Evolutionary conservation across 257 asterid species (phyloP).

Genomic region (Eustoma russellianum): DNA sequence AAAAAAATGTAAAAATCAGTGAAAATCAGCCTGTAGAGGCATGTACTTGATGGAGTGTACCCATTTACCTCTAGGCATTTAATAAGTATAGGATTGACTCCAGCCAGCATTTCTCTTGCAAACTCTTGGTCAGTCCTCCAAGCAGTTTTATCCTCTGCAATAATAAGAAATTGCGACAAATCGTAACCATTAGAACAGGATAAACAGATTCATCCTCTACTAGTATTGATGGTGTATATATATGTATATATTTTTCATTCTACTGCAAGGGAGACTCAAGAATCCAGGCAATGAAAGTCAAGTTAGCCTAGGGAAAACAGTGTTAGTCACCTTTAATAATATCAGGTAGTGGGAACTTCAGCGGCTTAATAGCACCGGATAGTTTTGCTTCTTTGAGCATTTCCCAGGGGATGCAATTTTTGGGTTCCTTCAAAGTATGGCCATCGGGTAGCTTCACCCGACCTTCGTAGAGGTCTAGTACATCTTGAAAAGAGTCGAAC

Average conservation of each 20-base stretch:
- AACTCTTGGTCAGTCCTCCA: slow-evolving; percentile 98
- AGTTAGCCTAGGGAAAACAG: background rate
- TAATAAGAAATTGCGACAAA: background rate
- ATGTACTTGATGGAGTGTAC: background rate
- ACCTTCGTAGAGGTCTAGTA: slow-evolving; percentile 53
- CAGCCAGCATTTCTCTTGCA: slow-evolving; percentile 92
- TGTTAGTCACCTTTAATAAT: slow-evolving; percentile 53
- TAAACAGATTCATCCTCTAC: background rate
- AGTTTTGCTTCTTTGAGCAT: slow-evolving; percentile 54
- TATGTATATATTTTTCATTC: background rate
- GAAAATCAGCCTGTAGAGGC: background rate
- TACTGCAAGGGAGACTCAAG: background rate
- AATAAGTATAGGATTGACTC: slow-evolving; percentile 80
- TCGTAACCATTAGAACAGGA: background rate
- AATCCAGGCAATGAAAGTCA: background rate
- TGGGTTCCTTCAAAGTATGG: slow-evolving; percentile 23
- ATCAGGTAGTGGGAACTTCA: slow-evolving; percentile 74
- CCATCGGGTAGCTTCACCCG: slow-evolving; percentile 46
- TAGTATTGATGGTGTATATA: background rate
- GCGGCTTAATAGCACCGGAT: slow-evolving; percentile 46
- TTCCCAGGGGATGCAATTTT: slow-evolving; percentile 58
- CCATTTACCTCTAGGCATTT: slow-evolving; percentile 49
- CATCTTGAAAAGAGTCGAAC: slow-evolving; percentile 72
- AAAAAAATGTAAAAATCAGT: slow-evolving; percentile 1
- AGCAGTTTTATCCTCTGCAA: slow-evolving; percentile 65